Percentiles rank a stretch among this genome's conserved stretches.
phyloP scores from a whole-genome alignment of 2,329 filamentous ascomycete genomes.

The Immersiporthe knoxdaviesiana region DNA sequence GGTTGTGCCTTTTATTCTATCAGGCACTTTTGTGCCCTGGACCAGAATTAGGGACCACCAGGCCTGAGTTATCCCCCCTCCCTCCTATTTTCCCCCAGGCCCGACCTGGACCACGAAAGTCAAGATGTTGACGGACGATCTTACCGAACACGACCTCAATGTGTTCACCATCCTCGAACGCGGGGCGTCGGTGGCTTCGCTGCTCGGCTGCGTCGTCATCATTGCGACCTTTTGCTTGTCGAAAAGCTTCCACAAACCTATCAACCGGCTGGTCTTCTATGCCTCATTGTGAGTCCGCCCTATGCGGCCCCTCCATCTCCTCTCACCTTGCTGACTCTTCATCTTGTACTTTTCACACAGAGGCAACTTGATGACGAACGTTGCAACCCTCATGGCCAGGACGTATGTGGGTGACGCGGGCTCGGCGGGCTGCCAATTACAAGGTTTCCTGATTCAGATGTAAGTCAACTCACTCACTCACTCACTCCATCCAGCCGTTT shows the following conservation, averaged over 20 bases:
- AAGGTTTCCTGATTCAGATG: constrained; percentile 83
- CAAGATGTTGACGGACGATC: constrained; percentile 21
- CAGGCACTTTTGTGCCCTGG: not conserved
- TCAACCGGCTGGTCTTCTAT: constrained; percentile 83
- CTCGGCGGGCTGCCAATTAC: constrained; percentile 68
- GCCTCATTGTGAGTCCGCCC: constrained; percentile 60
- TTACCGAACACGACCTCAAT: constrained; percentile 45
- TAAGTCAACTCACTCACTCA: too few relatives aligned
- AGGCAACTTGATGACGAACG: constrained; percentile 78
- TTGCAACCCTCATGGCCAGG: constrained; percentile 74
- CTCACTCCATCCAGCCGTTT: constrained; percentile 36
- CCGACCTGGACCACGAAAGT: not conserved
- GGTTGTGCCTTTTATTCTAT: not conserved
- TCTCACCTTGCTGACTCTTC: constrained; percentile 18
- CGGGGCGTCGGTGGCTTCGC: constrained; percentile 69
- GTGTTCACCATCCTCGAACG: constrained; percentile 68
- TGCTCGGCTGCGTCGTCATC: constrained; percentile 72
- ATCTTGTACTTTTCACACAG: not conserved
- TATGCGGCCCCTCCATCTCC: too few relatives aligned
- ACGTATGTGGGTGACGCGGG: constrained; percentile 55
- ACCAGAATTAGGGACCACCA: not conserved
- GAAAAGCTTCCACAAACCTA: constrained; percentile 77
- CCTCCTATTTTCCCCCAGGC: not conserved
- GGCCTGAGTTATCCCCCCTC: not conserved
- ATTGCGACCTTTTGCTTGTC: constrained; percentile 72